Conservation (phyloP, 805 yeast species). For the Monosporozyma aquatica region DNA sequence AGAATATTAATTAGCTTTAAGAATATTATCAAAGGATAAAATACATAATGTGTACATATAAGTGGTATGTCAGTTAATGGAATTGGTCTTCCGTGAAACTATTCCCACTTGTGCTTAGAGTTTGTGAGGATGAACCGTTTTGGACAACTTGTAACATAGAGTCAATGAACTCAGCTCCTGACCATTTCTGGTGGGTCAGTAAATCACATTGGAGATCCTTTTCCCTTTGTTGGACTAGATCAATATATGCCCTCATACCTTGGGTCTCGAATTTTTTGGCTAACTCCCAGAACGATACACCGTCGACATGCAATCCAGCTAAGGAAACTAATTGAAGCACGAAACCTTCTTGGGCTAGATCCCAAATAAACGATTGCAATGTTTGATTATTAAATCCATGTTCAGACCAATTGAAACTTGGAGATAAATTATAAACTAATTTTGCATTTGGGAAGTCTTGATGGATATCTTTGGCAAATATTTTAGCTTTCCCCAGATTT, state of each 20-base stretch:
- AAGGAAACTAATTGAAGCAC: conserved; percentile 51
- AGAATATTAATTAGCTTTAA: no score
- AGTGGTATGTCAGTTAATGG: no score
- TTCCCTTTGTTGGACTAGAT: conserved; percentile 41
- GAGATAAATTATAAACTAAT: conserved; percentile 52
- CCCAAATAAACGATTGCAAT: conserved; percentile 42
- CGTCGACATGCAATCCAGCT: conserved; percentile 51
- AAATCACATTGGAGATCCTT: conserved; percentile 40
- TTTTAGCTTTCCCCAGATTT: conserved; percentile 40
- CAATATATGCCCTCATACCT: conserved; percentile 55
- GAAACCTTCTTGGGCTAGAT: conserved; percentile 48
- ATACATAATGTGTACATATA: no score
- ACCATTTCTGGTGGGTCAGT: conserved; percentile 54
- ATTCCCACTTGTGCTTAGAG: conserved; percentile 34
- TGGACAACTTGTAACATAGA: conserved; percentile 35
- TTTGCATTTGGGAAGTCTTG: conserved; percentile 41
- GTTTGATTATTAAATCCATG: conserved; percentile 44
- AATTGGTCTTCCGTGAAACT: conserved; percentile 36
- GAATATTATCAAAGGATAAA: no score
- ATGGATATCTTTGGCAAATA: conserved; percentile 40
- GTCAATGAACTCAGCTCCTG: conserved; percentile 50
- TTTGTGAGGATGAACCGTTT: conserved; percentile 36
- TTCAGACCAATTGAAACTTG: conserved; percentile 51
- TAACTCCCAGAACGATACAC: conserved; percentile 42
- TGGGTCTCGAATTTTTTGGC: conserved; percentile 39